Base-by-base conservation (phyloP, 2,329 filamentous ascomycete genomes). In the Pseudogymnoascus sp. region DNA sequence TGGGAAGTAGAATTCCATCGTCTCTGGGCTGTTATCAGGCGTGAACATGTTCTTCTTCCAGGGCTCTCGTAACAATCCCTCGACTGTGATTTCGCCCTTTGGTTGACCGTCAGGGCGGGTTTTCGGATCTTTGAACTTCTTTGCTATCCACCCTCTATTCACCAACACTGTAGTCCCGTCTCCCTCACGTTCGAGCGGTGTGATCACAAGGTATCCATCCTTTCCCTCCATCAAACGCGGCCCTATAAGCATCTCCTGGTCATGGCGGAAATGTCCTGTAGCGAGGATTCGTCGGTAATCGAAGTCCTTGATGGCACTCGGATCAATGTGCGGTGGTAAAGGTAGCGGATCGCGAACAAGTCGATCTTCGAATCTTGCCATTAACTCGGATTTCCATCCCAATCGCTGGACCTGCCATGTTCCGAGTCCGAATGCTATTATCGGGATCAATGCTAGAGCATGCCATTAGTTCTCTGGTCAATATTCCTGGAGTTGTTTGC, bases 21-120 rank as follows among this genome's bases (percentile, higher is more conserved):
- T 85, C 67, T 92, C 87, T 0, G 93, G 93, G 67, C 84, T 79
- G 69, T 99, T 99, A 0, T 89, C 86, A 0, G 94, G 94, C 61
- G 94, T 99, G 73, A 99, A 99, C 82, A 92, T 88, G 73, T 99
- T 99, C 81, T 93, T 96, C 81, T 96, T 94, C 84, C 90, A 96
- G 7, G 93, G 93, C 76, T 94, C 85, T 63, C 94, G 77, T 72
- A 99, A 72, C 72, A 99, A 70, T 0, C 94, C 94, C 75, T 96
- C 86, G 2, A 99, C 85, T 0, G 81, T 82, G 8, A 97, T 86
- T 69, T 88, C 84, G 0, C 85, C 90, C 57, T 70, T 72, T 0
- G 89, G 88, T 66, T 97, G 67, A 1, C 85, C 85, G 22, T 85
- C 82, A 0, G 81, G 77, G 22, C 90, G 77, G 61, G 79, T 77